phyloP scores from a whole-genome alignment of 2,329 filamentous ascomycete genomes.

The Sclerotiophoma versabilis region DNA sequence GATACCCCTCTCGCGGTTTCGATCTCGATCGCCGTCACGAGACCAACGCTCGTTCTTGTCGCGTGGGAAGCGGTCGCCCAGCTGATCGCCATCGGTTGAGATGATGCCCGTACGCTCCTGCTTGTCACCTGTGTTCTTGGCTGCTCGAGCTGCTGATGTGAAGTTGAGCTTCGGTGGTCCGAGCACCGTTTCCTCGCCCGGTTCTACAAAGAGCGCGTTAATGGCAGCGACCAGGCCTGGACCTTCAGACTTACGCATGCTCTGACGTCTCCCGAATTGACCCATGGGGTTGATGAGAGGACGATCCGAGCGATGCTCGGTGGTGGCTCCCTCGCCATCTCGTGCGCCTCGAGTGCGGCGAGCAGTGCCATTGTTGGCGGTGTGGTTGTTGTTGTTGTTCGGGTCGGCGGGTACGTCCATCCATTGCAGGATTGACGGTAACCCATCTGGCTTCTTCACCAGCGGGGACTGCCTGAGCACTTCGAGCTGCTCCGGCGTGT shows the following conservation, averaged over 20 bases:
- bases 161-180: slow-evolving; percentile 85
- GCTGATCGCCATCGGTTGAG: slow-evolving; percentile 50
- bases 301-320: slow-evolving; percentile 40
- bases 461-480: slow-evolving; percentile 81
- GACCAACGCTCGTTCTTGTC: slow-evolving; percentile 51
- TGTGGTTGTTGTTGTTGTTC: slow-evolving; percentile 33
- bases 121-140: slow-evolving; percentile 50
- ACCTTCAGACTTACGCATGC: slow-evolving; percentile 58
- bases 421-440: slow-evolving; percentile 91
- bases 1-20: slow-evolving; percentile 43
- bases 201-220: slow-evolving; percentile 56
- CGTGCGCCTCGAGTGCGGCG: slow-evolving; percentile 36
- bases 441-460: slow-evolving; percentile 77
- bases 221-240: slow-evolving; percentile 47
- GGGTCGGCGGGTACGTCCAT: slow-evolving; percentile 73
- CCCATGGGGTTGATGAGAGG: slow-evolving; percentile 47
- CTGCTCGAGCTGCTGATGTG: slow-evolving; percentile 72
- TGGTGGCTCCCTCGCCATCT: slow-evolving; percentile 35
- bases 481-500: slow-evolving; percentile 78
- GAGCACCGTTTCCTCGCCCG: slow-evolving; percentile 79
- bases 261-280: slow-evolving; percentile 42
- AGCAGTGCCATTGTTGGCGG: slow-evolving; percentile 30
- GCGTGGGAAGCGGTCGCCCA: slow-evolving; percentile 42
- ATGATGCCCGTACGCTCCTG: slow-evolving; percentile 47
- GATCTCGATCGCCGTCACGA: slow-evolving; percentile 52